Conservation (phyloP, 139 green algal species). For the Chlamydomonas incerta region DNA sequence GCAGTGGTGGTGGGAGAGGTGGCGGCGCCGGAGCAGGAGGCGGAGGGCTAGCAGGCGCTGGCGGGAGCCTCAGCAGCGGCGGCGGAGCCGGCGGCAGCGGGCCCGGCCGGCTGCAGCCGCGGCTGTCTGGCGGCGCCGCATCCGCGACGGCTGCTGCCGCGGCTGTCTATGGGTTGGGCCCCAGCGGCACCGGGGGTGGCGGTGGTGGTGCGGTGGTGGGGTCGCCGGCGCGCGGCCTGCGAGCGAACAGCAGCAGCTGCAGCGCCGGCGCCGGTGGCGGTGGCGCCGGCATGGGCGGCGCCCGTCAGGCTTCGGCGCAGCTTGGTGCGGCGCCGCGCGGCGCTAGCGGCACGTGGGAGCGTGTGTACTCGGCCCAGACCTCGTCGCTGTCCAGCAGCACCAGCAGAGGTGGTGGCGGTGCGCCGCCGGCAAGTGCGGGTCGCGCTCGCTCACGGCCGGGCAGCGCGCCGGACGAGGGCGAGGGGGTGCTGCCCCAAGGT, state of each 20-base stretch:
- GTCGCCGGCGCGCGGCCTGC: not conserved
- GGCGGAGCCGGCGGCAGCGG: no score
- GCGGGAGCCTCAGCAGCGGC: no score
- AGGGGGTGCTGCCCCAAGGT: no score
- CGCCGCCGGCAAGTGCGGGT: no score
- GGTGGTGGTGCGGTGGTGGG: not conserved
- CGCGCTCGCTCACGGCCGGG: not conserved
- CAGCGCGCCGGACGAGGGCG: slow-evolving; percentile 27
- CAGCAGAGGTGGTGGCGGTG: not conserved
- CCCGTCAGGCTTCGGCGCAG: not conserved
- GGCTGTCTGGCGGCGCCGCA: not conserved
- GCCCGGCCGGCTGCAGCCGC: no score
- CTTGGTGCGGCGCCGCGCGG: not conserved
- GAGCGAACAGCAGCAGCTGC: not conserved
- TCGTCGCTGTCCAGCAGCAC: not conserved
- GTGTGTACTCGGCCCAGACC: no score
- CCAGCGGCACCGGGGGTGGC: not conserved
- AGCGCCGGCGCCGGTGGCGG: no score
- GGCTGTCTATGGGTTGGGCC: not conserved
- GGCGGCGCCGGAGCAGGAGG: no score
- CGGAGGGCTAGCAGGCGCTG: no score
- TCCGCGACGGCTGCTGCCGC: not conserved
- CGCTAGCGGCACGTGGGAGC: not conserved
- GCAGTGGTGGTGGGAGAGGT: no score
- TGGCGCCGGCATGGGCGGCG: not conserved